Percentiles rank a stretch among this genome's conserved stretches.
Conservation (phyloP, 2,329 filamentous ascomycete species). For the Plenodomus biglobosus region DNA sequence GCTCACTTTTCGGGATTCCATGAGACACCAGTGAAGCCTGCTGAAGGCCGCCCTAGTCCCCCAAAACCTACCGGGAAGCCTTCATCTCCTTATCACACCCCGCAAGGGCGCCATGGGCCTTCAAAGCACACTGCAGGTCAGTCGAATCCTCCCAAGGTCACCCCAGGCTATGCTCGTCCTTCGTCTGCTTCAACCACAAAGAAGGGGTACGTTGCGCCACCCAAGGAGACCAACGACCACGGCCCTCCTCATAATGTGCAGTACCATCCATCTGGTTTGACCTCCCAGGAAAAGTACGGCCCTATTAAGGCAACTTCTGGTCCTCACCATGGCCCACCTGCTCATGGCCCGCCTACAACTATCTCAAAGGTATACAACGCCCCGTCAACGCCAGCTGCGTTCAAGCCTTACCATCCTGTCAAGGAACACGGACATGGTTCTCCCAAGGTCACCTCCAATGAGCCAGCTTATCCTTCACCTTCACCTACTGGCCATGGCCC, state of each 20-base stretch:
- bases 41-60: background rate
- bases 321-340: background rate
- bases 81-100: background rate
- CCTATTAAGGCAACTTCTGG: background rate
- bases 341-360: background rate
- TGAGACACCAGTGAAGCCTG: background rate
- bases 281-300: background rate
- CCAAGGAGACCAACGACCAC: background rate
- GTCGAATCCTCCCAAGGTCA: background rate
- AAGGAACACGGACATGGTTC: background rate
- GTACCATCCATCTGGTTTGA: background rate
- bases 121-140: background rate
- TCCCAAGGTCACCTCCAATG: background rate
- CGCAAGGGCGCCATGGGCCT: background rate
- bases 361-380: background rate
- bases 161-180: background rate
- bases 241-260: background rate
- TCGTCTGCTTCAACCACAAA: background rate
- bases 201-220: background rate
- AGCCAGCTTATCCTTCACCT: conserved; percentile 1
- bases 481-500: background rate
- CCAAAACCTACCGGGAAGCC: background rate
- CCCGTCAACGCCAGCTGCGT: background rate
- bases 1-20: too few relatives aligned
- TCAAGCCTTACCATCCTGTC: background rate